Base-by-base conservation (phyloP, 2,329 filamentous ascomycete genomes). In the Exserohilum rostratum region DNA sequence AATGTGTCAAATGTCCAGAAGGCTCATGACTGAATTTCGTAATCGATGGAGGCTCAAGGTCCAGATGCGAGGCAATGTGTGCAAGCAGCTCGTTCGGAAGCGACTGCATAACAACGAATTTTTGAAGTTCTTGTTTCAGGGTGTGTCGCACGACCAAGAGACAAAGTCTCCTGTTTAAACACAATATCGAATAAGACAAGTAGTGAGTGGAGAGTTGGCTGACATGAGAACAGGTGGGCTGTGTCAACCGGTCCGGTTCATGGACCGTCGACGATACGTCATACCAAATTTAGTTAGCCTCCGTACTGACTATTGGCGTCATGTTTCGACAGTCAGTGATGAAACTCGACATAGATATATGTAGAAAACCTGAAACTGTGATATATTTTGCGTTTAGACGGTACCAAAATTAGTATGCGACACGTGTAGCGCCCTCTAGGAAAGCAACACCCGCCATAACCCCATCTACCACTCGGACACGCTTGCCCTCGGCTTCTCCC, bases 391-490 rank as follows among this genome's bases (percentile, higher is more conserved):
- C 12, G 3, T 27, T 4, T 17, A n/a, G 30, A 2, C 6, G 12
- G 37, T 13, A 17, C 1, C 7, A 2, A 17, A 17, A 11, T 45
- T 65, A 78, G 12, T 72, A 71, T 0, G 66, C 70, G 43, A 72
- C 65, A 34, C 78, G 68, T 27, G 79, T 53, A 22, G 73, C 74
- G 2, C 85, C 82, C 51, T 88, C 83, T 13, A 90, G 68, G 72
- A 86, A 81, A 39, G 85, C 77, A 50, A 90, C 77, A 1, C 87
- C 90, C 2, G 87, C 88, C 72, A 86, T 85, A 33, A 93, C 87
- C 0, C 91, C 92, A 73, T 97, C 93, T 5, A 97, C 79, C 57
- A 97, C 86, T 66, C 83, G 84, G 3, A 96, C 78, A 30, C 79
- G 77, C 50, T 79, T 75, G 0, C 84, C 89, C 40, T 81, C 79